These are phyloP conservation scores for Fusarium sp. DNA, from an alignment of 2,329 filamentous ascomycete genomes.

Conservation along the genomic window DNA sequence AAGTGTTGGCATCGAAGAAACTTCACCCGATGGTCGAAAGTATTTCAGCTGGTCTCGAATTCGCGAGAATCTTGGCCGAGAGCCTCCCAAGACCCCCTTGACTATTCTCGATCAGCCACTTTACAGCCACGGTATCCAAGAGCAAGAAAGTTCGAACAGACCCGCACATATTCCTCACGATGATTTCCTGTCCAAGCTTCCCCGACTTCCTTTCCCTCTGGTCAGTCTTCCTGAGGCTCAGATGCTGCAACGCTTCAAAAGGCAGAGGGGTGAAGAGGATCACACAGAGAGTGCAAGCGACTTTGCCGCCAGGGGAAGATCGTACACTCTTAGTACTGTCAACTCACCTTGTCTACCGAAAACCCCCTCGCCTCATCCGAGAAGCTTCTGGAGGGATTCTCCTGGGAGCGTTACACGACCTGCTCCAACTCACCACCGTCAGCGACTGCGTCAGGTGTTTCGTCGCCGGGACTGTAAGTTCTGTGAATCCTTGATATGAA, in stretches of 20 bases:
- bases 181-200: constrained; percentile 42
- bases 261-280: constrained; percentile 54
- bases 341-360: constrained; percentile 44
- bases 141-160: constrained; percentile 14
- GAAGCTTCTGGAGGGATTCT: constrained; percentile 21
- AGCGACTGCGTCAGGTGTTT: constrained; percentile 17
- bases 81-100: constrained; percentile 38
- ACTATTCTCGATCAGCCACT: constrained; percentile 46
- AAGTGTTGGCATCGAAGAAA: neutral
- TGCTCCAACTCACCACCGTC: constrained; percentile 28
- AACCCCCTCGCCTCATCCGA: constrained; percentile 46
- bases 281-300: constrained; percentile 50
- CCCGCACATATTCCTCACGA: constrained; percentile 40
- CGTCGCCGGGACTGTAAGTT: constrained; percentile 40
- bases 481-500: neutral
- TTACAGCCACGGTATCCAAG: constrained; percentile 34
- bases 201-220: constrained; percentile 53
- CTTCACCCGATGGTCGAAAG: neutral
- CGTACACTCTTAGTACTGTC: constrained; percentile 50
- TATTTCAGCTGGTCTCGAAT: constrained; percentile 48
- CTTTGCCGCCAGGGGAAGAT: constrained; percentile 46
- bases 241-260: constrained; percentile 50
- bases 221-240: constrained; percentile 56
- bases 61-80: constrained; percentile 41
- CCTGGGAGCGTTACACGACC: constrained; percentile 25